phyloP scores from a whole-genome alignment of 2,329 filamentous ascomycete genomes.

The Xylaria digitata region DNA sequence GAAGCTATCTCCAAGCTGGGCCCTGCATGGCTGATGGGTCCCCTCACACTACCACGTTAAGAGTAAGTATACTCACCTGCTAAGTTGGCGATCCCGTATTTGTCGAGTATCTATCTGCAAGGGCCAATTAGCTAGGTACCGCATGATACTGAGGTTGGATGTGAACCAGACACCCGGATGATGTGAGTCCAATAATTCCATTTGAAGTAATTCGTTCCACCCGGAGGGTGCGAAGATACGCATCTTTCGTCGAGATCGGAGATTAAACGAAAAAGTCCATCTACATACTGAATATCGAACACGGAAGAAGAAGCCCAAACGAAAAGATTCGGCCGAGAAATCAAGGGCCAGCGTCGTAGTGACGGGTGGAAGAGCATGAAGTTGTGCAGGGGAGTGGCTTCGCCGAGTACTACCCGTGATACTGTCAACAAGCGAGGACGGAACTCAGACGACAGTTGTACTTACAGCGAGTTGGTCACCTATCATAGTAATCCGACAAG shows the following conservation, averaged over 20 bases:
- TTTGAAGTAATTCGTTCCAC: background rate
- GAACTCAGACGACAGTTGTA: background rate
- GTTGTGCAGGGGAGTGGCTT: background rate
- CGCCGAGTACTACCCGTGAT: background rate
- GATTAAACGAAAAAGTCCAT: background rate
- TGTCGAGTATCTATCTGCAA: background rate
- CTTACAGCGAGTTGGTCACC: background rate
- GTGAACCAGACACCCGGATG: background rate
- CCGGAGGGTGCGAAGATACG: no score
- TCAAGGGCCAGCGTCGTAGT: background rate
- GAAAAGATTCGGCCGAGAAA: background rate
- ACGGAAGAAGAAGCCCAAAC: background rate
- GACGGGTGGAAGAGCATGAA: background rate
- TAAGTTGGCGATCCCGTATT: background rate
- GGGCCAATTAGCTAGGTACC: constrained; percentile 15
- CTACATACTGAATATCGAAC: background rate
- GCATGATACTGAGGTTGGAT: background rate
- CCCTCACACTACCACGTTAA: no score
- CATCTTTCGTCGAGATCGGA: background rate
- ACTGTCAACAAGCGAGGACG: background rate
- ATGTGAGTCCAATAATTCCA: background rate
- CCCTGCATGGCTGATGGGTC: background rate
- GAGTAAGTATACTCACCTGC: background rate
- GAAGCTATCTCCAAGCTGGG: background rate
- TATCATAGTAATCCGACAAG: constrained; percentile 3